Evolutionary conservation across 306 rosid genomes (phyloP), one percentile per base, ranked within the genome.

Genomic region (Cucumis cinereus): DNA sequence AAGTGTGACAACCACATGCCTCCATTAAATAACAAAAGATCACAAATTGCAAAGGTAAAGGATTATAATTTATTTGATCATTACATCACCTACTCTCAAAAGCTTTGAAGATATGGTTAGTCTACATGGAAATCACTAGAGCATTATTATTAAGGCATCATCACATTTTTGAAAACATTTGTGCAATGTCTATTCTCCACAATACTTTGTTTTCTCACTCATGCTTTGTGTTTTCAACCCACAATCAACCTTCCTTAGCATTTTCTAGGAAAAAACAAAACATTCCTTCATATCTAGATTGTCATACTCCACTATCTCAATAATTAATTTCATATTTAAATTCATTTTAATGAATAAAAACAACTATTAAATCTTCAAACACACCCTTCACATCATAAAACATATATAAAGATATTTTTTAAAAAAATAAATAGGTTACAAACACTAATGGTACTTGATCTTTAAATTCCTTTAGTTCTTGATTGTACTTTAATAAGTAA

Each of bases 1-100:
- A 43, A 68, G 74, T 43, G 74, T 68, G 74, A 68, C 74, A 68
- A 68, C 74, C 74, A 68, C 74, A 68, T 43, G 74, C 38, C 55
- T 68, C 74, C 74, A 68, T 41, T 23, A 43, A 68, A 5, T 22
- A 23, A n/a, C 7, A 66, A 43, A 22, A 22, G 19, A 2, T 45
- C 16, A 45, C 73, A 17, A 41, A 13, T 68, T 68, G 56, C 38
- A 68, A 68, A 63, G 26, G 26, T 22, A 43, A n/a, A 40, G 22
- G 53, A 67, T 67, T 23, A 45, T 68, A 15, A 68, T 43, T 43
- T 41, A 63, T 63, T 33, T n/a, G n/a, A n/a, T 43, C 12, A 68
- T 68, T 67, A 38, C 54, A 68, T 22, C 74, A 68, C n/a, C 4
- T 12, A 19, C 19, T 30, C 36, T 30, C 28, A 64, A 66, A n/a